Evolutionary conservation across 148 eudicot genomes (phyloP), one percentile per base, ranked within the genome.

Genomic region (Diospyros kaki): DNA sequence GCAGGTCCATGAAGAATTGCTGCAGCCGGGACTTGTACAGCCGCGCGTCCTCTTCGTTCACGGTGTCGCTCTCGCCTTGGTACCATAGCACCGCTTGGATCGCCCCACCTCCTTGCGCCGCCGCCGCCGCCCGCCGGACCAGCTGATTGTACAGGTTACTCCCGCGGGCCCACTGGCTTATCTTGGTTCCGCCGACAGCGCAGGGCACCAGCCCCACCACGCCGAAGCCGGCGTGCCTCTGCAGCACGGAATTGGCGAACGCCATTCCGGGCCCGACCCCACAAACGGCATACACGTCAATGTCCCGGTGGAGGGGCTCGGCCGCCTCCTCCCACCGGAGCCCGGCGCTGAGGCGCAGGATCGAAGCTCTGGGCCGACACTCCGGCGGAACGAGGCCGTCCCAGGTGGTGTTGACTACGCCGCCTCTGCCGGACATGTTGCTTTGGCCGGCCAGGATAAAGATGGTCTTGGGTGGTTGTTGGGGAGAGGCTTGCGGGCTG

Each of bases 391-490:
- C 58, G 3, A 79, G 39, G 17, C 75, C 79, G 74, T 86, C 85
- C 89, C 89, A 84, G 5, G 60, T 66, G 12, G 56, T 44, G 39
- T 82, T 60, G 4, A 12, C 15, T 4, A 81, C 80, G 11, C 89
- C 89, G 2, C 89, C 89, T 28, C 87, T 79, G 39, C 87, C 89
- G 4, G 87, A 69, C 87, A 86, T 86, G 76, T 86, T 86, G 74
- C 89, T 86, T 53, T 86, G 89, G 3, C 89, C 87, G 11, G 83
- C 86, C 51, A 86, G 58, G 17, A 86, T 67, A 71, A 83, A 79
- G 28, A 86, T 77, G 70, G 62, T 56, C 13, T n/a, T n/a, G 51
- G 8, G 52, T 8, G 6, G 52, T 4, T 48, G 52, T 4, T 48
- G 52, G 52, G 52, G 52, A 48, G 4, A 28, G 28, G 28, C 28